phyloP scores from a whole-genome alignment of 345 rosid species.

The Euphorbia lathyris region DNA sequence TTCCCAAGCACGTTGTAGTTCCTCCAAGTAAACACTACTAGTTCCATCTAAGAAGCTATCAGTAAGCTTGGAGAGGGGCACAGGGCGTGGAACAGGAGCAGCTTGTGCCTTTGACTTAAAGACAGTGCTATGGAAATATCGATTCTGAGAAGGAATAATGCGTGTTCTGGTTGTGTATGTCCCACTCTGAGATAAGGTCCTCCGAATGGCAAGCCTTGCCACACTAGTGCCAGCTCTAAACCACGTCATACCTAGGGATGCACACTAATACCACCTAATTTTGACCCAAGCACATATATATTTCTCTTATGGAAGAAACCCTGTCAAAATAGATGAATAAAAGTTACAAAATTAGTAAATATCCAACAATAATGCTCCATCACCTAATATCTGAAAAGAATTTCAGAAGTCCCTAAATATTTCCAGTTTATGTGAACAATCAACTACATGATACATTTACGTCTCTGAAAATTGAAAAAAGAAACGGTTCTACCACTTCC shows the following conservation, averaged over 20 bases:
- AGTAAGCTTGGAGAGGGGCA: slow-evolving; percentile 70
- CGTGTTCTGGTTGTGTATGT: slow-evolving; percentile 43
- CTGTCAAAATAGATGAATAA: not conserved
- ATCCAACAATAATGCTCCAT: not conserved
- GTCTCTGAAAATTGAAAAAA: not conserved
- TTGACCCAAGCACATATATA: not conserved
- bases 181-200: slow-evolving; percentile 50
- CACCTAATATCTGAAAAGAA: not conserved
- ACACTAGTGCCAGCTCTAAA: slow-evolving; percentile 59
- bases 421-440: not conserved
- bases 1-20: slow-evolving; percentile 80
- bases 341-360: not conserved
- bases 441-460: not conserved
- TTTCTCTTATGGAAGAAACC: not conserved
- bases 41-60: slow-evolving; percentile 80
- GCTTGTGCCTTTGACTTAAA: slow-evolving; percentile 53
- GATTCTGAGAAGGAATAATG: slow-evolving; percentile 36
- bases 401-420: not conserved
- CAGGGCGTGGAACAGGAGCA: slow-evolving; percentile 63
- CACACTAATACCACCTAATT: not conserved
- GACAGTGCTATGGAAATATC: slow-evolving; percentile 48
- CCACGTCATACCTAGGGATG: slow-evolving; percentile 50
- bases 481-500: not conserved
- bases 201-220: slow-evolving; percentile 61
- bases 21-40: slow-evolving; percentile 75